Base-by-base conservation (phyloP, 257 asterid genomes). In the Gentiana macrophylla region DNA sequence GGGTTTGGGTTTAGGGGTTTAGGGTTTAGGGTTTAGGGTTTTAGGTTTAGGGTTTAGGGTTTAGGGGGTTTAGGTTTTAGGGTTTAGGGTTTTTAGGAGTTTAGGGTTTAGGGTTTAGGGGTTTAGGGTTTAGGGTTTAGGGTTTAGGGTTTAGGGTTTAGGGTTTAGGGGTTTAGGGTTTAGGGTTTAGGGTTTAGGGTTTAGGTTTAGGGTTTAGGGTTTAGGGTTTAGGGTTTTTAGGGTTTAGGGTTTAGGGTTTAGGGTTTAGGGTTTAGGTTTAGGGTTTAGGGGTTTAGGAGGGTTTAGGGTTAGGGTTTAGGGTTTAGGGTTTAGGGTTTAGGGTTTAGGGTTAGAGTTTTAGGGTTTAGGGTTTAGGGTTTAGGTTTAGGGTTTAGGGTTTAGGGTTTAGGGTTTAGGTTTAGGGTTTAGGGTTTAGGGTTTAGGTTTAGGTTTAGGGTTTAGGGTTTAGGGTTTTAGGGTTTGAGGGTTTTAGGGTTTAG, bases 221-320 rank as follows among this genome's bases (percentile, higher is more conserved):
- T 37, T 56, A 3, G 35, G 61, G 61, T 35, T 56, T 56, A 3
- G 35, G 61, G 61, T 35, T 56, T 56, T 37, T 13, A 36, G 60
- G 60, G 32, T 37, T 56, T 5, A 12, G n/a, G 49, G 60, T 5
- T 5, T 38, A 15, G 49, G 60, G 60, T 37, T 37, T 38, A 37
- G 49, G 60, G 49, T 56, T 56, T 2, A 34, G 60, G 48, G 37
- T 56, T 7, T 32, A 35, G 61, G 37, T n/a, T n/a, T n/a, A n/a
- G n/a, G n/a, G n/a, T n/a, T n/a, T n/a, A n/a, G n/a, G n/a, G n/a
- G n/a, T n/a, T n/a, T n/a, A n/a, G n/a, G n/a, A n/a, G n/a, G n/a
- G n/a, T n/a, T n/a, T n/a, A n/a, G n/a, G n/a, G n/a, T 56, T 37
- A 56, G 61, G 61, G 61, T 56, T 56, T 37, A 56, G 61, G 61